Evolutionary conservation across 148 eudicot genomes (phyloP), one percentile per base, ranked within the genome.

Genomic region (Silene uniflora): DNA sequence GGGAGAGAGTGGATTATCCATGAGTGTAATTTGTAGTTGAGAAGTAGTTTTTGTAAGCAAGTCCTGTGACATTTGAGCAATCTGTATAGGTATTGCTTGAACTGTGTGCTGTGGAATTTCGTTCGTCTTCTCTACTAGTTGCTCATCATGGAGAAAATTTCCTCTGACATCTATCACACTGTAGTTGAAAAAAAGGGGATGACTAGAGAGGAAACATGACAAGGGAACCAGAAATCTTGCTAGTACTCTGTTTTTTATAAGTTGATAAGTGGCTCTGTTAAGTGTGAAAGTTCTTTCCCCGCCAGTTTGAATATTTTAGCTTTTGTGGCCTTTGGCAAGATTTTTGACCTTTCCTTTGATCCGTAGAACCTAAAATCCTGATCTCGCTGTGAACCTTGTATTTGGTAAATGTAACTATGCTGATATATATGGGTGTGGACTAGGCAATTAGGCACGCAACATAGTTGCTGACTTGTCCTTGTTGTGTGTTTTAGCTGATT

Each of bases 401-500:
- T 67, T 18, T 10, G 59, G 39, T 25, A 24, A 27, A 24, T n/a
- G 14, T 18, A 52, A 22, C 24, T 75, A 35, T 69, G 27, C 62
- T 8, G 62, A 55, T 42, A 58, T 54, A 13, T 8, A 52, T 13
- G 69, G 63, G 21, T 29, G 46, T 32, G 56, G 65, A 32, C 22
- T 42, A 58, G 49, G 35, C 35, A 5, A 32, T 12, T 25, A 32
- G 35, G 35, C 35, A 27, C 14, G 10, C 7, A 60, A 42, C 22
- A 52, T 44, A 60, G 58, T 42, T 63, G 73, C 49, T 67, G 17
- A 76, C 35, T 24, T 55, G 10, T 19, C 17, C 29, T 10, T 73
- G 44, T 72, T 13, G 46, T 76, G 14, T 75, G 59, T 82, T 32
- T 71, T 79, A 96, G 99, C 61, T 92, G 75, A 87, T 96, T 74